Evolutionary conservation across 495 filamentous ascomycete genomes (phyloP).

Genomic region (Annulohypoxylon bovei): DNA sequence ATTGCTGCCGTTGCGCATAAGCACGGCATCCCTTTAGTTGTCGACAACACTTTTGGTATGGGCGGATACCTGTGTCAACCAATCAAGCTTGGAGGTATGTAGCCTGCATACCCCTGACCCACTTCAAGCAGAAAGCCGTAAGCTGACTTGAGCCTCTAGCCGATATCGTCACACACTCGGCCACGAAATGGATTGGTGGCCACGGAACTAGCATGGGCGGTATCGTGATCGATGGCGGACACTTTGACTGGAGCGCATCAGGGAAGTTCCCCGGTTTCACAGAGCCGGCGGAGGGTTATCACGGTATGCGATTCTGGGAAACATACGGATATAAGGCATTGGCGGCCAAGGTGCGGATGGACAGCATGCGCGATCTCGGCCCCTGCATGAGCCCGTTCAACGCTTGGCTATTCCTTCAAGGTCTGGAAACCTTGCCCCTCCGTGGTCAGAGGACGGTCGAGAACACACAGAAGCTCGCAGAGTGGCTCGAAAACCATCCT

Average conservation of each 20-base stretch:
- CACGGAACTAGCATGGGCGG: conserved; percentile 57
- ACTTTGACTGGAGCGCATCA: conserved; percentile 54
- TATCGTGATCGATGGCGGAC: conserved; percentile 55
- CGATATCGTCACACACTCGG: conserved; percentile 55
- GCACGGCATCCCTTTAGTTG: conserved; percentile 53
- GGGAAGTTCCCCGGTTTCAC: conserved; percentile 56
- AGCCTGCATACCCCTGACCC: conserved; percentile 1
- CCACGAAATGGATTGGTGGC: conserved; percentile 57
- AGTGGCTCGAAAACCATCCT: conserved; percentile 52
- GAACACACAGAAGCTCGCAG: conserved; percentile 52
- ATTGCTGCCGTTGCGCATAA: conserved; percentile 54
- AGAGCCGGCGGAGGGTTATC: conserved; percentile 53
- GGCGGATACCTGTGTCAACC: conserved; percentile 54
- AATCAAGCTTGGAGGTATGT: conserved; percentile 49
- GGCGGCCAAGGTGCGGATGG: conserved; percentile 53
- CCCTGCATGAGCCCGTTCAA: conserved; percentile 55
- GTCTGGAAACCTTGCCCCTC: conserved; percentile 51
- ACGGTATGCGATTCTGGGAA: conserved; percentile 56
- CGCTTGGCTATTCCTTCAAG: conserved; percentile 55
- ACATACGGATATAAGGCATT: conserved; percentile 53
- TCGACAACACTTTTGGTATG: conserved; percentile 58
- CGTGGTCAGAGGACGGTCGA: conserved; percentile 51
- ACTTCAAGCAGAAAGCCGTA: neutral
- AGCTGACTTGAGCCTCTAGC: conserved; percentile 45
- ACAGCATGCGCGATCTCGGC: conserved; percentile 55